phyloP scores from a whole-genome alignment of 2,329 filamentous ascomycete genomes.

The Kalaharituber pfeilii region DNA sequence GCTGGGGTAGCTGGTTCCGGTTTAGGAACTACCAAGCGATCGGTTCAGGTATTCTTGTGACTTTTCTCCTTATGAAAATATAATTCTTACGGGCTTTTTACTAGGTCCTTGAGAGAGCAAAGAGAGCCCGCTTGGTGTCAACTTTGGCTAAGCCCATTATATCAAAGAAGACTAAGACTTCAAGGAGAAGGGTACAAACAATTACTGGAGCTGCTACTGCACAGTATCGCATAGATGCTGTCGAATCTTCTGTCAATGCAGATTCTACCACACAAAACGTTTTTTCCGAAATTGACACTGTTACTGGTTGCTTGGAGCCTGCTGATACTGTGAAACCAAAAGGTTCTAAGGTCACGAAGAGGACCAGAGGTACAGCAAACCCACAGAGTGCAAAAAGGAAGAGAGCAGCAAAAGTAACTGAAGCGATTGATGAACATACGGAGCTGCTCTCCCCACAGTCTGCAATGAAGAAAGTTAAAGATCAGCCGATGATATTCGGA shows the following conservation, averaged over 20 bases:
- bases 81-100: no score
- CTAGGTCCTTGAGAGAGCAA: neutral
- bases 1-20: neutral
- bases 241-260: neutral
- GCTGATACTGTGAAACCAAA: neutral
- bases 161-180: conserved; percentile 30
- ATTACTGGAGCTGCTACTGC: conserved; percentile 64
- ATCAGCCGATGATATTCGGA: neutral
- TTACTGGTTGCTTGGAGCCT: neutral
- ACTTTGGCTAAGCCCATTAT: neutral
- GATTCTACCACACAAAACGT: neutral
- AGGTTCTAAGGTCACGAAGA: neutral
- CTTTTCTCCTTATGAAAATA: neutral
- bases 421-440: conserved; percentile 14
- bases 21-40: neutral
- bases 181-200: conserved; percentile 55
- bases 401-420: neutral
- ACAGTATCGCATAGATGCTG: conserved; percentile 13
- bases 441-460: conserved; percentile 49
- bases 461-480: conserved; percentile 44
- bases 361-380: neutral
- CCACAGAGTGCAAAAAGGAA: neutral
- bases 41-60: neutral
- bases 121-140: neutral
- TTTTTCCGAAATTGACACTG: neutral